Evolutionary conservation across 2,329 filamentous ascomycete genomes (phyloP), one percentile per base, ranked within the genome.

Genomic region (Neonectria sp.): DNA sequence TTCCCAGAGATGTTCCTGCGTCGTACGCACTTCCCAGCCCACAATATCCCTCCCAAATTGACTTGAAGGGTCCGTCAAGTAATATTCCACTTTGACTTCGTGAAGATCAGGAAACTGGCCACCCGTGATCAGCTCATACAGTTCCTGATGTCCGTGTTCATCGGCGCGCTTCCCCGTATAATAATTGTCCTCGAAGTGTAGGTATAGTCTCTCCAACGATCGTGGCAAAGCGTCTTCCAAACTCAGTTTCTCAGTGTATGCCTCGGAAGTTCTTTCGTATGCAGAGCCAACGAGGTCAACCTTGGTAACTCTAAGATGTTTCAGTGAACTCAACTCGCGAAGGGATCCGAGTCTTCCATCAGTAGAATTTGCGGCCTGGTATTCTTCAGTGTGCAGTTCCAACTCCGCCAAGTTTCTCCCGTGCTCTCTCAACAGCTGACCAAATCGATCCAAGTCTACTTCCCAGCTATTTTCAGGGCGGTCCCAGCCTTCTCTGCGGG

Each of bases 341-440:
- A 73, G 68, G 6, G 60, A 63, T 3, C 60, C 60, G 3, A 72
- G 8, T 5, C 9, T 37, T 7, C 63, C 70, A 0, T 52, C 45
- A 0, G 29, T n/a, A 4, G 12, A 0, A 27, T 37, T 17, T 2
- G 2, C 3, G 12, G 6, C 6, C 3, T 46, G 11, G 6, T 45
- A 55, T 6, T 46, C 17, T 6, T 6, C 5, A 2, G 65, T 66
- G 12, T 55, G 15, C 0, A 72, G 15, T 2, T 46, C 27, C 0
- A 71, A 51, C 1, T 55, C 11, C 11, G 60, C 37, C 0, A 73
- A 43, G 2, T 52, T 17, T 6, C n/a, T 40, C 0, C 68, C 71
- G 2, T 31, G 21, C 0, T 52, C 2, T 1, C 56, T 40, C 6
- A 71, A 49, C 4, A 51, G 17, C 0, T 24, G 3, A 4, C 68